phyloP scores from a whole-genome alignment of 768 basidiomycete genomes.

The Xerocomellus chrysenteron region DNA sequence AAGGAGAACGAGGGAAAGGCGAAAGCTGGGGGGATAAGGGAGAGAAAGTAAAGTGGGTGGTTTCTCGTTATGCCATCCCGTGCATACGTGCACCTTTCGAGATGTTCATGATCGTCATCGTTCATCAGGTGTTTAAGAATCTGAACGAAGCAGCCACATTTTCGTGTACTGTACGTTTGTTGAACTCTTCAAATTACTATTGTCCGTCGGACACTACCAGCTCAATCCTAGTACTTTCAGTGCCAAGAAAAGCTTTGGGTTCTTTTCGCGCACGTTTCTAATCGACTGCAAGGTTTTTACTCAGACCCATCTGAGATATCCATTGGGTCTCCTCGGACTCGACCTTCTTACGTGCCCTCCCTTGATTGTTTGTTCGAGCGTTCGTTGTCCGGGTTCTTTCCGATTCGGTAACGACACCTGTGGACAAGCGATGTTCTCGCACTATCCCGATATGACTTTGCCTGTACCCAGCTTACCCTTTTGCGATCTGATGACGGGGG shows the following conservation, averaged over 20 bases:
- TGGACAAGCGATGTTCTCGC: conserved; percentile 12
- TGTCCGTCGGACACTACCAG: background rate
- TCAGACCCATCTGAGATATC: conserved; percentile 9
- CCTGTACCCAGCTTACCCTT: conserved; percentile 1
- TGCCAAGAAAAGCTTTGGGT: background rate
- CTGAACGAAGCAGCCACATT: background rate
- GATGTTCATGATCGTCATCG: background rate
- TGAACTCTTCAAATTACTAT: background rate
- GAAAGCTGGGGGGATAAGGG: conserved; percentile 23
- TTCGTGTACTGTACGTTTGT: background rate
- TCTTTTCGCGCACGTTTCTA: background rate
- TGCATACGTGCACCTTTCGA: background rate
- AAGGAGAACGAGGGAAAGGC: background rate
- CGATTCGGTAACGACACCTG: background rate
- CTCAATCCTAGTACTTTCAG: background rate
- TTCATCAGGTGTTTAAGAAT: background rate
- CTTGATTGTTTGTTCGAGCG: background rate
- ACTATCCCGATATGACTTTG: conserved; percentile 4
- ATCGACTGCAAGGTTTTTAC: background rate
- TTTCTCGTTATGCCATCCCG: background rate
- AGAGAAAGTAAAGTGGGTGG: conserved; percentile 25
- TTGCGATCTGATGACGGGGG: conserved; percentile 10
- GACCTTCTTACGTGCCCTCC: conserved; percentile 3
- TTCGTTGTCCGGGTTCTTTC: conserved; percentile 9
- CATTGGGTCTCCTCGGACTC: conserved; percentile 1